Conservation (phyloP, 2,329 filamentous ascomycete species). For the Ilyonectria mors-panacis region DNA sequence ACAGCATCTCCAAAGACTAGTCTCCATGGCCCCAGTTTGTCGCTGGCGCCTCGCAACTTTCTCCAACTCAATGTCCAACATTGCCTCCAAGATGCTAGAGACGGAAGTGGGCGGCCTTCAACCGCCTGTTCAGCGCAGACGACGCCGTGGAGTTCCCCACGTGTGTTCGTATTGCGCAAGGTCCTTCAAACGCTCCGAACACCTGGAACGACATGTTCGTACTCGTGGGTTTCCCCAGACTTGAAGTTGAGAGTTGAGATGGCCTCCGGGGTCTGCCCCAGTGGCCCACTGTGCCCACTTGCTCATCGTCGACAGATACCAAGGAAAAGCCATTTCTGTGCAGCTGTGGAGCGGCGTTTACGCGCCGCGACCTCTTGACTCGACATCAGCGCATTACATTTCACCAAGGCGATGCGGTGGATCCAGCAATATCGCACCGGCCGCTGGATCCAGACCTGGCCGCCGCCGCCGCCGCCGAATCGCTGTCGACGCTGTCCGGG, state of each 20-base stretch:
- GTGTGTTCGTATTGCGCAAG: constrained; percentile 60
- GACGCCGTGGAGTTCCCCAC: constrained; percentile 40
- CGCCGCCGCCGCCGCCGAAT: constrained; percentile 10
- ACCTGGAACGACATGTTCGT: constrained; percentile 62
- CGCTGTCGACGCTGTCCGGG: constrained; percentile 16
- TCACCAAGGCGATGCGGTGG: constrained; percentile 49
- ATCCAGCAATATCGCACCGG: constrained; percentile 33
- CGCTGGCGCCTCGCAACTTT: neutral
- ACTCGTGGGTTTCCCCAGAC: constrained; percentile 56
- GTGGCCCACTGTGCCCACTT: neutral
- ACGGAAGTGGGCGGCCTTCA: constrained; percentile 3
- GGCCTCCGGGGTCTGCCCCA: neutral
- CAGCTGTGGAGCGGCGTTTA: constrained; percentile 61
- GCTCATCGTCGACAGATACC: constrained; percentile 53
- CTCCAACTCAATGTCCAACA: constrained; percentile 30
- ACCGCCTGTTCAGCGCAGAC: constrained; percentile 18
- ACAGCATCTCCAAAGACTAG: constrained; percentile 19
- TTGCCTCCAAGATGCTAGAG: constrained; percentile 26
- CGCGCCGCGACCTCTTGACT: constrained; percentile 61
- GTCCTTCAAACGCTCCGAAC: constrained; percentile 62
- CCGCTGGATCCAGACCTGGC: constrained; percentile 40
- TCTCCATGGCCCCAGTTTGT: constrained; percentile 11
- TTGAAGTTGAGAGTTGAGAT: neutral
- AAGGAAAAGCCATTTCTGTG: constrained; percentile 65
- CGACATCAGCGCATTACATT: constrained; percentile 59